Conservation (phyloP, 2,329 filamentous ascomycete species). For the Rachicladosporium sp. region DNA sequence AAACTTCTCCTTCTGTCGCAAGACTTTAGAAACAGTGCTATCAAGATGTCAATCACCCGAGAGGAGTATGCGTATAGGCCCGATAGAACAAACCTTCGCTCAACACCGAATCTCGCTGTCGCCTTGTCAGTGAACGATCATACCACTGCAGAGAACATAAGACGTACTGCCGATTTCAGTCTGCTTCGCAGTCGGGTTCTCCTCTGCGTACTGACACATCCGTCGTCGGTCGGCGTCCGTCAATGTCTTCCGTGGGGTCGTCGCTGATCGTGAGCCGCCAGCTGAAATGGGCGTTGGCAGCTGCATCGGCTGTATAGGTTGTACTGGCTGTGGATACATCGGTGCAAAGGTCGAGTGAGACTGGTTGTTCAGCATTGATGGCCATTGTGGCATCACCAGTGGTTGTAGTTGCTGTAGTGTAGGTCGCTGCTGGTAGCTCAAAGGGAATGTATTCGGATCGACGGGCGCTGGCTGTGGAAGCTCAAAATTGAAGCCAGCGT, state of each 20-base stretch:
- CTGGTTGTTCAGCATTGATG: slow-evolving; percentile 68
- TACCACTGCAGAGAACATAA: background rate
- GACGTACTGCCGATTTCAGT: slow-evolving; percentile 79
- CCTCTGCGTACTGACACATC: slow-evolving; percentile 90
- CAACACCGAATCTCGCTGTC: slow-evolving; percentile 78
- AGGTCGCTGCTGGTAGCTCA: slow-evolving; percentile 40
- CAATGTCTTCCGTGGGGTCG: slow-evolving; percentile 52
- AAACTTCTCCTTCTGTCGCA: slow-evolving; percentile 91
- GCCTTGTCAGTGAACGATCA: slow-evolving; percentile 20
- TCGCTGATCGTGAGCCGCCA: slow-evolving; percentile 30
- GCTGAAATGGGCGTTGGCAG: slow-evolving; percentile 41
- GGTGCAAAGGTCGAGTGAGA: slow-evolving; percentile 45
- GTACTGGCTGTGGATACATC: slow-evolving; percentile 42
- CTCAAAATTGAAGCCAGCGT: slow-evolving; percentile 51
- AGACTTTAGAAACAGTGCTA: slow-evolving; percentile 96
- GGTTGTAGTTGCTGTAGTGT: slow-evolving; percentile 50
- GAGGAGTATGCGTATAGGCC: slow-evolving; percentile 2
- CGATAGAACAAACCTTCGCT: slow-evolving; percentile 63
- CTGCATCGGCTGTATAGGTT: slow-evolving; percentile 35
- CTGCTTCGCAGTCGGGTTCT: slow-evolving; percentile 83
- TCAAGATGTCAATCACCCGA: slow-evolving; percentile 4
- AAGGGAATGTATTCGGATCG: slow-evolving; percentile 40
- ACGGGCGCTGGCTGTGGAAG: slow-evolving; percentile 46
- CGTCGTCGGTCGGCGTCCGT: slow-evolving; percentile 79
- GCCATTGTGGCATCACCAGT: slow-evolving; percentile 68